Percentiles rank a stretch among this genome's conserved stretches.
Conservation (phyloP, 1,139 yeast species). For the Meyerozyma guilliermondii region DNA sequence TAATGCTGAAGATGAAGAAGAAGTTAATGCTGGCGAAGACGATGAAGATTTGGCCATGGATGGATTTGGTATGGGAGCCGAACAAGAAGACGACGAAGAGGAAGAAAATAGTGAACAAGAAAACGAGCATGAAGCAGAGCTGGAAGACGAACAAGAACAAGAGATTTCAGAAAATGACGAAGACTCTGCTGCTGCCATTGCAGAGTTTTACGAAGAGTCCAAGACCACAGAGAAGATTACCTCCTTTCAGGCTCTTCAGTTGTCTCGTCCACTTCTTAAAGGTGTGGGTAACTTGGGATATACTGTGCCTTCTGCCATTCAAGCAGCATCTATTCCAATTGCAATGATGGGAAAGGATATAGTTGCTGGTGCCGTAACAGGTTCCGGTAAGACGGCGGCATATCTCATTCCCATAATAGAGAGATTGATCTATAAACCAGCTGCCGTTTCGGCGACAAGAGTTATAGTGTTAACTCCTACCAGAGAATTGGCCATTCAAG, state of each 20-base stretch:
- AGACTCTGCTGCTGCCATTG: constrained; percentile 70
- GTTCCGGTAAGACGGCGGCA: constrained; percentile 99
- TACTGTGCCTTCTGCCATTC: constrained; percentile 86
- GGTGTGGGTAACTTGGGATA: constrained; percentile 81
- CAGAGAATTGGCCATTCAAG: constrained; percentile 96
- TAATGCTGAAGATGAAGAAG: constrained; percentile 23
- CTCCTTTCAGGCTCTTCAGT: constrained; percentile 69
- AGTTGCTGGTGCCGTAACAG: constrained; percentile 99
- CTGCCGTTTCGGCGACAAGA: constrained; percentile 79
- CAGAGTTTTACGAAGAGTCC: constrained; percentile 55
- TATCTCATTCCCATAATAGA: constrained; percentile 94
- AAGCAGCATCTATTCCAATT: constrained; percentile 87
- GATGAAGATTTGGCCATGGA: constrained; percentile 62
- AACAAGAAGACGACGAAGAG: constrained; percentile 10
- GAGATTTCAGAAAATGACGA: constrained; percentile 32
- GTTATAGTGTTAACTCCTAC: constrained; percentile 92
- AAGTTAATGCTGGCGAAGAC: constrained; percentile 37
- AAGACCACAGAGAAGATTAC: constrained; percentile 36
- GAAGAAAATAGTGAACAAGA: constrained; percentile 19
- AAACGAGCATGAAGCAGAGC: constrained; percentile 24
- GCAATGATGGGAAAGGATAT: constrained; percentile 90
- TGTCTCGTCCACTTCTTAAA: constrained; percentile 85
- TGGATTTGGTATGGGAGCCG: constrained; percentile 70
- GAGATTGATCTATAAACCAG: constrained; percentile 82
- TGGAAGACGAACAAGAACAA: constrained; percentile 19